Evolutionary conservation across 116 monocot species (phyloP).

Genomic region (Thalassia testudinum): DNA sequence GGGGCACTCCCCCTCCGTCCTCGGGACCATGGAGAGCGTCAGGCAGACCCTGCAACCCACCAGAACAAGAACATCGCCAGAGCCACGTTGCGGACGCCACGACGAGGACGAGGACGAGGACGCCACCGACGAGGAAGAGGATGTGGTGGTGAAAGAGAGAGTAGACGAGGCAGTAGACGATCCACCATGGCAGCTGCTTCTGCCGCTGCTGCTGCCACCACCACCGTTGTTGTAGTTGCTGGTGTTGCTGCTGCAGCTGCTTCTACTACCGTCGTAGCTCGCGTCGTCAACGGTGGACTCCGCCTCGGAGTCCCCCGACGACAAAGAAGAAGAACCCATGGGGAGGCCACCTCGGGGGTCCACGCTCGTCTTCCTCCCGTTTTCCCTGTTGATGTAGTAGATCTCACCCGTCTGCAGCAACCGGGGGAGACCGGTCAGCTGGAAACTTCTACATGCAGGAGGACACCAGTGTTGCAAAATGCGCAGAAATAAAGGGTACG

Average conservation of each 20-base stretch:
- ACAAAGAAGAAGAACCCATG: neutral
- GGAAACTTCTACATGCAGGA: neutral
- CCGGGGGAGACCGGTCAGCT: neutral
- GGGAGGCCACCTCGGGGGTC: slow-evolving; percentile 18
- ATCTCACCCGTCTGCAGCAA: slow-evolving; percentile 36
- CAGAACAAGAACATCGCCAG: slow-evolving; percentile 33
- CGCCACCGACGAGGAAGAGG: neutral
- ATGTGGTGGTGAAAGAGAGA: neutral
- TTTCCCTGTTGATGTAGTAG: slow-evolving; percentile 57
- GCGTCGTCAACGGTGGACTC: slow-evolving; percentile 1
- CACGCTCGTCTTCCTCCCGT: slow-evolving; percentile 27
- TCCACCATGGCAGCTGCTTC: neutral
- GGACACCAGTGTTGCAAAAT: neutral
- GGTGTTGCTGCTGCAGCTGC: neutral
- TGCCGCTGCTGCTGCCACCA: neutral
- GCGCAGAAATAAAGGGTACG: no score
- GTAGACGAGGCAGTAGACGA: slow-evolving; percentile 1
- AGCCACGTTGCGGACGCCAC: neutral
- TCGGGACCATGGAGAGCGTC: slow-evolving; percentile 88
- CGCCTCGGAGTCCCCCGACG: slow-evolving; percentile 6
- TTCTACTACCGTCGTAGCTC: neutral
- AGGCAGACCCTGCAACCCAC: slow-evolving; percentile 80
- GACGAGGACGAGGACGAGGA: neutral
- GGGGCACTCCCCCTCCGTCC: slow-evolving; percentile 39
- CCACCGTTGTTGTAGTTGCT: neutral